Evolutionary conservation across 106 monocot species (phyloP), one percentile per base, ranked within the genome.

Genomic region (Chionographis japonica): DNA sequence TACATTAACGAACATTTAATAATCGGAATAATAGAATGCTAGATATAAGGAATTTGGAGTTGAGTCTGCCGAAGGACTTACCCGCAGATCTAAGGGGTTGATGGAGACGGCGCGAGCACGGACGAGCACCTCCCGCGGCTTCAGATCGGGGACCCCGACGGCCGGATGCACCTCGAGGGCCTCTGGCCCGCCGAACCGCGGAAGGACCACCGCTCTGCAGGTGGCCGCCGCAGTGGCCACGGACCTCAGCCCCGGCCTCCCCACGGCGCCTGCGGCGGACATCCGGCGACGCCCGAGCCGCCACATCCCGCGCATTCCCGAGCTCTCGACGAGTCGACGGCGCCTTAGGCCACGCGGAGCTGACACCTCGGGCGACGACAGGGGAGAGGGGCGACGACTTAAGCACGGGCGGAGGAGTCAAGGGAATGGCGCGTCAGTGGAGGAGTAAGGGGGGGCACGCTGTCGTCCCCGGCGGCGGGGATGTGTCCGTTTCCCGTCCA

Each of bases 151-250:
- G 52, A 97, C 82, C 19, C 36, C 16, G 59, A 97, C 84, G 10
- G 43, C 68, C 12, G 62, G 50, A 15, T 80, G 84, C 8, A 97
- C 19, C 78, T 97, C 87, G 51, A 97, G 84, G 15, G 80, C 92
- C 62, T 92, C 89, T 0, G 97, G 92, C 4, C 92, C 89, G 6
- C 97, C 97, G 76, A 89, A 92, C 17, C 92, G 89, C 58, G 92
- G 86, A 62, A 97, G 78, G 3, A 97, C 42, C 4, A 92, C 87
- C 0, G 97, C 97, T 17, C 92, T 79, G 70, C 81, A 89, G 20
- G 56, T 9, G 56, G 65, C 40, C 35, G 56, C 54, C 50, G 74
- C 50, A 27, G 83, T 66, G 13, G 74, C 61, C 20, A 70, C 61
- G 27, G 52, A 65, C 15, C 70, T 51, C 36, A 39, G 40, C 37